Evolutionary conservation across 306 rosid species (phyloP).

Genomic region (Lablab purpureus): DNA sequence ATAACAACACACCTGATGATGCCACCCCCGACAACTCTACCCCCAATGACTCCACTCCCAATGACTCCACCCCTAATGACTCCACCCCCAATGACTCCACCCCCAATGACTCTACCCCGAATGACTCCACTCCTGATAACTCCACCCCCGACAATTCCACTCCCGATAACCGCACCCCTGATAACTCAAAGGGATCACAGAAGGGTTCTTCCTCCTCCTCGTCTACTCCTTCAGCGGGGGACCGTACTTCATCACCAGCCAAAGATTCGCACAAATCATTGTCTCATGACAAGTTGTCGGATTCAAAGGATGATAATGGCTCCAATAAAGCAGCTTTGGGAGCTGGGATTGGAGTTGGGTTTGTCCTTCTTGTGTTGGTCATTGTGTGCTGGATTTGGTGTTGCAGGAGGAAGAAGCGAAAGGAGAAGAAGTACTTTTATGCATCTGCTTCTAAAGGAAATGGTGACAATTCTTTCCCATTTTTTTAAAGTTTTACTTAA

Average conservation of each 20-base stretch:
- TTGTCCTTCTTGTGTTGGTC: slow-evolving; percentile 46
- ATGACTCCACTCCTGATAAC: background rate
- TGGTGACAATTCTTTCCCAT: slow-evolving; percentile 43
- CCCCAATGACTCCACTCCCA: slow-evolving; percentile 15
- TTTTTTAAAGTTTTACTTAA: background rate
- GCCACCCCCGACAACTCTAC: slow-evolving; percentile 1
- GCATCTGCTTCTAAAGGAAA: slow-evolving; percentile 48
- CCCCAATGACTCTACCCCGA: background rate
- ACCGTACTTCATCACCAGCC: background rate
- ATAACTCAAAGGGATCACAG: background rate
- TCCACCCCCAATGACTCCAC: slow-evolving; percentile 37
- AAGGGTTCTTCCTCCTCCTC: slow-evolving; percentile 13
- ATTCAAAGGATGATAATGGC: background rate
- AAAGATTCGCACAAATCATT: background rate
- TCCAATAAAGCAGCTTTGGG: slow-evolving; percentile 45
- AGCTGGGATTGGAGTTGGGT: slow-evolving; percentile 49
- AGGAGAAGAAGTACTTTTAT: slow-evolving; percentile 52
- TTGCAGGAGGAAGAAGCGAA: slow-evolving; percentile 59
- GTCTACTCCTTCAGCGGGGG: slow-evolving; percentile 36
- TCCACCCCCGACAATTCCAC: slow-evolving; percentile 29
- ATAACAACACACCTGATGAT: background rate
- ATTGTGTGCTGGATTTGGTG: slow-evolving; percentile 47
- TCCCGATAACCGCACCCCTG: slow-evolving; percentile 24
- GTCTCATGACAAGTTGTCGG: background rate
- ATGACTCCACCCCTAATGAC: slow-evolving; percentile 18